Conservation (phyloP, 768 basidiomycete genomes). For the Mycena alexandri region DNA sequence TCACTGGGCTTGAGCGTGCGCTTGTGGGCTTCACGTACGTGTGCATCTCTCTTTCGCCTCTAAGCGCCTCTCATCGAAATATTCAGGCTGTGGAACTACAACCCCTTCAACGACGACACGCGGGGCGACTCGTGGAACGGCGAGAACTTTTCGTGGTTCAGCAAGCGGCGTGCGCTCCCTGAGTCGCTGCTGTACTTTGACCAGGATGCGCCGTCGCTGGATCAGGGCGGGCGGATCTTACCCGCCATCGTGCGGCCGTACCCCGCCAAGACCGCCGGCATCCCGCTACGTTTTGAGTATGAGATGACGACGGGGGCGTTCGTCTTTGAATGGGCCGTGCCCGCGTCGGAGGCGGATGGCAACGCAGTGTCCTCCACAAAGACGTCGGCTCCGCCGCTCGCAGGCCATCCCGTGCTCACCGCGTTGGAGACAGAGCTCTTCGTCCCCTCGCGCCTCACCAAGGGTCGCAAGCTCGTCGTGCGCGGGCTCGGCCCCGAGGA, state of each 20-base stretch:
- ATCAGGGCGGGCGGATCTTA: slow-evolving; percentile 86
- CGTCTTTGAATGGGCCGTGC: slow-evolving; percentile 69
- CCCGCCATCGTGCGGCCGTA: slow-evolving; percentile 89
- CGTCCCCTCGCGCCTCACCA: slow-evolving; percentile 73
- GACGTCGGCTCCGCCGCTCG: slow-evolving; percentile 52
- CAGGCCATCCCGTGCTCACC: slow-evolving; percentile 53
- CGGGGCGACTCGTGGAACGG: slow-evolving; percentile 94
- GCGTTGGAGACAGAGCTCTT: slow-evolving; percentile 88
- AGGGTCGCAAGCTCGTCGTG: slow-evolving; percentile 69
- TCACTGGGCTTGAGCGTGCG: slow-evolving; percentile 82
- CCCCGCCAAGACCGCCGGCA: slow-evolving; percentile 89
- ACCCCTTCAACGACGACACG: slow-evolving; percentile 84
- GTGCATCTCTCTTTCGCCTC: not conserved
- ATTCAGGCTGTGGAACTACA: slow-evolving; percentile 92
- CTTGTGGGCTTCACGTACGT: slow-evolving; percentile 90
- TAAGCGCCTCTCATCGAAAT: not conserved
- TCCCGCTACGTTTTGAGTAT: slow-evolving; percentile 80
- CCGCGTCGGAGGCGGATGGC: slow-evolving; percentile 24
- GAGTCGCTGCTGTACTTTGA: slow-evolving; percentile 66
- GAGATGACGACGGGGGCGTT: slow-evolving; percentile 82
- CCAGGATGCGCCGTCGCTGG: slow-evolving; percentile 77
- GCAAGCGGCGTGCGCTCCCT: slow-evolving; percentile 68
- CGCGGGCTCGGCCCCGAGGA: slow-evolving; percentile 66
- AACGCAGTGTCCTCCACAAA: slow-evolving; percentile 11
- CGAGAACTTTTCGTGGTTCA: slow-evolving; percentile 98